A percentile compares a stretch with the other conserved stretches of the same genome.
phyloP scores from a whole-genome alignment of 2,329 filamentous ascomycete species.

The Diplodia mutila region DNA sequence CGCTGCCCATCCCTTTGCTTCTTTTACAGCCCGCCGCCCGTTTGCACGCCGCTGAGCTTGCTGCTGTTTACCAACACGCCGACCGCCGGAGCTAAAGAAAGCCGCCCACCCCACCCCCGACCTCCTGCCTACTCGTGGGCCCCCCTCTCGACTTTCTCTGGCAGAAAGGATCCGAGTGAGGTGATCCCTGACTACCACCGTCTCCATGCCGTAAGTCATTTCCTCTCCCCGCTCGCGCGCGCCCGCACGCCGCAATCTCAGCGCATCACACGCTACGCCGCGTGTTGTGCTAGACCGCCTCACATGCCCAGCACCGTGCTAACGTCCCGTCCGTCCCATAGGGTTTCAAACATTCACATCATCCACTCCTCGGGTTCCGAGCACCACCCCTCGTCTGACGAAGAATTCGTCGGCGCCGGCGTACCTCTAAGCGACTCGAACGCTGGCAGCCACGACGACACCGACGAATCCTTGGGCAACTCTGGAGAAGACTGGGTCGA shows the following conservation, averaged over 20 bases:
- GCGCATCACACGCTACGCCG: conserved; percentile 31
- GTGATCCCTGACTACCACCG: conserved; percentile 34
- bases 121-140: conserved; percentile 28
- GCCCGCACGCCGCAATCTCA: conserved; percentile 35
- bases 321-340: conserved; percentile 34
- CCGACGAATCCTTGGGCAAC: conserved; percentile 36
- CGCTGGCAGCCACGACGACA: conserved; percentile 38
- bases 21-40: conserved; percentile 1
- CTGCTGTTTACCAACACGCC: conserved; percentile 24
- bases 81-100: conserved; percentile 17
- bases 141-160: conserved; percentile 45
- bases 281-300: conserved; percentile 30
- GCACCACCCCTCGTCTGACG: conserved; percentile 36
- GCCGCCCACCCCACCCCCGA: neutral
- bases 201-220: conserved; percentile 49
- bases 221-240: conserved; percentile 39
- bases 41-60: neutral
- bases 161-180: conserved; percentile 44
- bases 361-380: conserved; percentile 44
- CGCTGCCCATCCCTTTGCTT: conserved; percentile 8
- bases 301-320: conserved; percentile 22
- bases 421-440: conserved; percentile 32
- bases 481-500: conserved; percentile 37
- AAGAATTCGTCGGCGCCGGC: conserved; percentile 34
- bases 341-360: conserved; percentile 44